Evolutionary conservation across 2,329 filamentous ascomycete species (phyloP).

Genomic region (Eurotiales sp.): DNA sequence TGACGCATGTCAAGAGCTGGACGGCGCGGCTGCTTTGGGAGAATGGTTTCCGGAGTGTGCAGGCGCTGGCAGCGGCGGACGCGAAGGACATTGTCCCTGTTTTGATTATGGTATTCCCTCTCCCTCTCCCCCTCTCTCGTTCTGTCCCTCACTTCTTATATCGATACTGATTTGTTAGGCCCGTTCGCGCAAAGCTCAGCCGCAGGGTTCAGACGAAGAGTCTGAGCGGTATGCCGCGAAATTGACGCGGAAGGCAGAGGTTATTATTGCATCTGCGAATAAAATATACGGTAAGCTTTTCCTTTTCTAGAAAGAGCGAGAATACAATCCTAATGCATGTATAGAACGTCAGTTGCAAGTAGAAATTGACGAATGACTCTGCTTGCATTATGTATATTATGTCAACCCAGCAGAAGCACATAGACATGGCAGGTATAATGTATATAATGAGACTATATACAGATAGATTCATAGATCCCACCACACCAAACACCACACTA

Average conservation of each 20-base stretch:
- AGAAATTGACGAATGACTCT: constrained; percentile 31
- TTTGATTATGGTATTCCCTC: constrained; percentile 59
- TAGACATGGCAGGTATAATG: not conserved
- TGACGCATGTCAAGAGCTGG: constrained; percentile 72
- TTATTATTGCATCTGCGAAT: constrained; percentile 67
- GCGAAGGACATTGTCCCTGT: constrained; percentile 65
- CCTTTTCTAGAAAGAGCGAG: not conserved
- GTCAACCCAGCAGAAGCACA: too few species aligned
- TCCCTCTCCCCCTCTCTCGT: not conserved
- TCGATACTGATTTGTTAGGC: constrained; percentile 43
- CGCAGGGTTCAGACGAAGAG: constrained; percentile 53
- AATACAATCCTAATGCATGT: too few species aligned
- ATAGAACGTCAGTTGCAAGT: constrained; percentile 36
- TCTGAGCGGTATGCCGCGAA: constrained; percentile 62
- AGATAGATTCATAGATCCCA: too few species aligned
- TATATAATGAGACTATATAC: not conserved
- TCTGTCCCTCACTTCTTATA: too few species aligned
- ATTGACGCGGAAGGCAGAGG: constrained; percentile 61
- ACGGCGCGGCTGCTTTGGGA: constrained; percentile 73
- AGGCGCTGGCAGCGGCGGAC: constrained; percentile 65
- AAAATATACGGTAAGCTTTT: constrained; percentile 56
- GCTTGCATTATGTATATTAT: too few species aligned
- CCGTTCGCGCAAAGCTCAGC: constrained; percentile 58
- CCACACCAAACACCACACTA: too few species aligned
- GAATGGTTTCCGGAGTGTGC: constrained; percentile 67